Evolutionary conservation across 1,139 yeast species (phyloP), one percentile per base, ranked within the genome.

Genomic region (Torulaspora pretoriensis): DNA sequence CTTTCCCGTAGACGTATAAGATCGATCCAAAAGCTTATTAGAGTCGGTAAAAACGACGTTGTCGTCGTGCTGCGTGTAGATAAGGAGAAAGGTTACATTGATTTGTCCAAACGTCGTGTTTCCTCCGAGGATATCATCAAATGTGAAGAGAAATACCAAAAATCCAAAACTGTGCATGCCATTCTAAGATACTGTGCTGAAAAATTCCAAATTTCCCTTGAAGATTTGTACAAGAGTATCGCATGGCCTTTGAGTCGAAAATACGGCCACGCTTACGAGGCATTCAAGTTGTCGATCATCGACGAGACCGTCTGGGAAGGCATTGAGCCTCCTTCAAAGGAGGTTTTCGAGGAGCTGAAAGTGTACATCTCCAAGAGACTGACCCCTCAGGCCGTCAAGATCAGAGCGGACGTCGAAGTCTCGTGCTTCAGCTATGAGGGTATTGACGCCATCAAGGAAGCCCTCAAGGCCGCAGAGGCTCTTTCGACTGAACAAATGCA

Each of bases 61-160:
- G 98, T 94, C 26, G 97, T 92, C 49, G 98, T 94, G n/a, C 77
- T 92, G 67, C 86, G 99, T 75, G 98, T 92, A 52, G 99, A 92
- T 71, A 90, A 89, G 70, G 98, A 94, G 69, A 92, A 92, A 70
- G 99, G 97, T 42, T 92, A 92, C 71, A 92, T 92, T 67, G 99
- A 92, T 72, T 77, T 92, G 65, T 90, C 97, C 49, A 92, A 92
- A 70, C 90, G 97, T 78, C 83, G 96, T 69, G 99, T 92, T 45
- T 84, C 95, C n/a, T 83, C 97, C 32, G 98, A 94, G 72, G 99
- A 94, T 68, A 92, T 94, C 56, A 82, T 84, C 61, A 89, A 88
- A 70, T 94, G 98, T 75, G 98, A 92, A 71, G 99, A 92, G 72
- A 83, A 95, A 70, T 92, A 87, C 72, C 92, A 88, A 72, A 92